Evolutionary conservation across 345 rosid genomes (phyloP).

Genomic region (Schrenkiella parvula): DNA sequence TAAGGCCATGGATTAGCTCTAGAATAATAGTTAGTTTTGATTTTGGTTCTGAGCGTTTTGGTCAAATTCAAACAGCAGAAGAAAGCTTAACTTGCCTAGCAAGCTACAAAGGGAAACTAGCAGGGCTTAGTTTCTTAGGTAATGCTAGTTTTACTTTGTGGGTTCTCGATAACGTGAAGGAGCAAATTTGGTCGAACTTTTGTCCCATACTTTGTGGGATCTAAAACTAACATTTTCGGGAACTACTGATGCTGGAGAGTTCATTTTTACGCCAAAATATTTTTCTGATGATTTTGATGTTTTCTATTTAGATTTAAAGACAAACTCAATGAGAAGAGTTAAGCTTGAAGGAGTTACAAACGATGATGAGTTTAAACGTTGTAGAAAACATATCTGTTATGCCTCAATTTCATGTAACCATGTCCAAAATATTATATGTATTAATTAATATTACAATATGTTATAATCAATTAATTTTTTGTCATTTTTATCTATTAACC

Average conservation of each 20-base stretch:
- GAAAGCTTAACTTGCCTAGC: neutral
- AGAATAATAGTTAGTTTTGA: neutral
- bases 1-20: slow-evolving; percentile 6
- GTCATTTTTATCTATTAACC: too few species aligned
- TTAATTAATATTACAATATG: too few species aligned
- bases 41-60: neutral
- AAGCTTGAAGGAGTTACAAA: neutral
- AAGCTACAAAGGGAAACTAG: neutral
- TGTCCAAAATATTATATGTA: too few species aligned
- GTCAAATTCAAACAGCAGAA: neutral
- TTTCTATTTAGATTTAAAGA: neutral
- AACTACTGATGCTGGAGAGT: neutral
- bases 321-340: neutral
- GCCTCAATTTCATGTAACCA: neutral
- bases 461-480: too few species aligned
- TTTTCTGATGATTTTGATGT: neutral
- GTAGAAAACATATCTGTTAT: neutral
- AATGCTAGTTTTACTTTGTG: neutral
- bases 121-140: neutral
- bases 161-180: neutral
- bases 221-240: slow-evolving; percentile 1
- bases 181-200: neutral
- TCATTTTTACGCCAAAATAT: neutral
- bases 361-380: neutral
- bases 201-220: neutral